Base-by-base conservation (phyloP, 306 rosid genomes). In the Prunus mume region DNA sequence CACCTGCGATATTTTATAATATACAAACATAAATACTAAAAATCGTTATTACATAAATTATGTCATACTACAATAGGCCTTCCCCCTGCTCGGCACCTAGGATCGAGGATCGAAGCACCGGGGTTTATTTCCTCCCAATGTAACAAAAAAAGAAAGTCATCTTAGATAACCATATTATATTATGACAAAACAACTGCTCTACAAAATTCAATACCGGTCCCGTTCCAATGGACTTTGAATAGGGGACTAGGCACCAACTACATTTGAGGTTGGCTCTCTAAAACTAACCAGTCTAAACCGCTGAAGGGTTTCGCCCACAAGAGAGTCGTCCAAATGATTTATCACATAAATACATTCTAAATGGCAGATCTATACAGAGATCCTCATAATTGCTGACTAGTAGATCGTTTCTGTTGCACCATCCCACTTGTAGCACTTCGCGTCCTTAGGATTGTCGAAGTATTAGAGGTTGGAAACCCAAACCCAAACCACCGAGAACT, bases 131-230 rank as follows among this genome's bases (percentile, higher is more conserved):
- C 15, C 15, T 34, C 3, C 15, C 13, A 49, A 12, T 24, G 5
- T 5, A 58, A 2, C 12, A 2, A 60, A 12, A 25, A 32, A 52
- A 72, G 14, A 22, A 56, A 25, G 55, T 73, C 28, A 66, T 55
- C 69, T 84, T 72, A 73, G 62, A 54, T 65, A 32, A 83, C 83
- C 60, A 64, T 69, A 7, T 18, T 7, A 18, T 52, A 52, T 62
- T 41, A 70, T 62, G 72, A 71, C 54, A 12, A 65, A 74, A 57
- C 65, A 60, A 69, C 73, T 50, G 68, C 75, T 62, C 93, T 82
- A 89, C 92, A 90, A 93, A 91, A 91, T 89, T 89, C 86, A 78
- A 82, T 66, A 79, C 90, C 91, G 87, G 54, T 76, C 81, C 60
- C 66, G 20, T 68, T 81, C 54, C 79, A 74, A 73, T 68, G 71